These are phyloP conservation scores for Ogataea kodamae DNA, from an alignment of 805 yeast genomes.

Conservation along the genomic window DNA sequence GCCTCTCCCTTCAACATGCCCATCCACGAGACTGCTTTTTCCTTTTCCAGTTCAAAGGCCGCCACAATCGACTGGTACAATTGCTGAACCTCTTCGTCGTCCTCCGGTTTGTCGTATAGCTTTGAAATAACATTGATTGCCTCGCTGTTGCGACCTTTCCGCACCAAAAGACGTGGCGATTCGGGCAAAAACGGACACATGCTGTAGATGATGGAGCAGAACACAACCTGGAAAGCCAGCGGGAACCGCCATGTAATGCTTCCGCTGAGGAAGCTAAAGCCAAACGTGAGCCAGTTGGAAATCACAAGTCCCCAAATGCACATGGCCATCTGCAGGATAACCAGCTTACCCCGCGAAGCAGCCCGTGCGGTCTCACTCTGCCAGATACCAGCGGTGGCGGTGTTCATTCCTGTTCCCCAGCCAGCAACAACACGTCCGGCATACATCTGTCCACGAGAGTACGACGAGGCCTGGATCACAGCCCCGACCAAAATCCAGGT, in stretches of 20 bases:
- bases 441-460: slow-evolving; percentile 24
- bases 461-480: slow-evolving; percentile 22
- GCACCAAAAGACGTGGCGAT: slow-evolving; percentile 40
- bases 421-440: slow-evolving; percentile 35
- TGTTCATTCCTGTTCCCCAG: slow-evolving; percentile 34
- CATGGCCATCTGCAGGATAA: slow-evolving; percentile 32
- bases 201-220: slow-evolving; percentile 16
- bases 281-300: slow-evolving; percentile 37
- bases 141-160: slow-evolving; percentile 39
- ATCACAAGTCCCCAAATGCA: slow-evolving; percentile 30
- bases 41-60: slow-evolving; percentile 23
- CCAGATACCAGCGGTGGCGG: slow-evolving; percentile 36
- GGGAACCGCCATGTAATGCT: slow-evolving; percentile 34
- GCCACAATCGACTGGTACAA: slow-evolving; percentile 23
- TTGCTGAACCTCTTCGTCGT: slow-evolving; percentile 28
- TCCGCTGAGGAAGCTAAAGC: slow-evolving; percentile 31
- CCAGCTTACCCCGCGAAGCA: slow-evolving; percentile 30
- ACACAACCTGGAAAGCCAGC: slow-evolving; percentile 31
- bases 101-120: slow-evolving; percentile 30
- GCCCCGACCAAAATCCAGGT: slow-evolving; percentile 27
- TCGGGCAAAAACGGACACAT: slow-evolving; percentile 33
- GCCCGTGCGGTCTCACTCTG: slow-evolving; percentile 35
- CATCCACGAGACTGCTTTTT: slow-evolving; percentile 24
- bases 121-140: slow-evolving; percentile 40
- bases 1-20: slow-evolving; percentile 24